Evolutionary conservation across 345 rosid genomes (phyloP), one percentile per base, ranked within the genome.

Genomic region (Draba incana): DNA sequence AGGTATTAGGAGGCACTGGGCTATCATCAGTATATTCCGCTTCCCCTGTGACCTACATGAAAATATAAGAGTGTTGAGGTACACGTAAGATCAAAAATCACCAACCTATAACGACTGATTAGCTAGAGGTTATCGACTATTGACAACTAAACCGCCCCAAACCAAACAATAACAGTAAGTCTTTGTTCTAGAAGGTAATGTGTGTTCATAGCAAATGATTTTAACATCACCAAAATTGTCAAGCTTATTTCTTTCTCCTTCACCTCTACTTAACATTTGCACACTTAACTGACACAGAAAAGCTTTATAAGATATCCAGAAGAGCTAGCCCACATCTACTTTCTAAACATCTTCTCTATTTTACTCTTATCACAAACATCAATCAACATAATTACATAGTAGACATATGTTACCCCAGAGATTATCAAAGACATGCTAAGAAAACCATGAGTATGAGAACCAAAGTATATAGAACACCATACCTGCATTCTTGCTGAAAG

Each of bases 21-120:
- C 82, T 68, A 68, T 94, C 99, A 82, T 94, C 97, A 39, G 87
- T 77, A 66, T 93, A 93, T 77, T 93, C 97, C 4, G 98, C 98
- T 72, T 90, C 97, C 62, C 98, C 97, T 13, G 92, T 88, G 53
- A 90, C 98, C 98, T 92, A 75, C 24, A 82, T 76, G 51, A 82
- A 60, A 60, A 15, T 43, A 73, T 24, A 60, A 27, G n/a, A 41
- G 41, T 52, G 51, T 41, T 51, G 44, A 13, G n/a, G n/a, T n/a
- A n/a, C n/a, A n/a, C n/a, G n/a, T n/a, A n/a, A n/a, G n/a, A n/a
- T n/a, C n/a, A n/a, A n/a, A n/a, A 38, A 50, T 47, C 57, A 62
- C 43, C 10, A 43, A 55, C n/a, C 1, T 41, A 44, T 15, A 38
- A 33, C 35, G n/a, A n/a, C 14, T 53, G 23, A 43, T 33, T 61